phyloP scores from a whole-genome alignment of 2,329 filamentous ascomycete species.

The Ceratocystis colombiana region DNA sequence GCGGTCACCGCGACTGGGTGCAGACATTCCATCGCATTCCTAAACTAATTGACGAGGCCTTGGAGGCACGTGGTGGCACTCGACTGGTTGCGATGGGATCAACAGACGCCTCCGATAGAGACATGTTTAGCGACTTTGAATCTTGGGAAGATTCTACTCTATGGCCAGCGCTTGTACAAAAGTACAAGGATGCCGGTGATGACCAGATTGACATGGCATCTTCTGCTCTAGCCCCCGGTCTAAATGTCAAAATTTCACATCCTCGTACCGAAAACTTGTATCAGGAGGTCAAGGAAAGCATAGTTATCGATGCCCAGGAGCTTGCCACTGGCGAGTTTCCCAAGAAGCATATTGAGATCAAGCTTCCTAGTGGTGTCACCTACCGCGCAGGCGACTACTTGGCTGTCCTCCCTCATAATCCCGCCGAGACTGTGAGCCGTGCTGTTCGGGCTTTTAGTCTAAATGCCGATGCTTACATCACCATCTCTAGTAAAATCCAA shows the following conservation, averaged over 20 bases:
- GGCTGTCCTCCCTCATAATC: slow-evolving; percentile 62
- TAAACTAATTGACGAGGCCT: slow-evolving; percentile 47
- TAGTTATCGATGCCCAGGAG: slow-evolving; percentile 44
- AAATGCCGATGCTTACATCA: slow-evolving; percentile 58
- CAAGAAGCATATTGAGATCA: slow-evolving; percentile 58
- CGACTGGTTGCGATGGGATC: slow-evolving; percentile 41
- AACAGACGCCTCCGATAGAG: slow-evolving; percentile 51
- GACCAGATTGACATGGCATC: slow-evolving; percentile 21
- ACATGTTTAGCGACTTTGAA: slow-evolving; percentile 60
- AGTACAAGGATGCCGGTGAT: slow-evolving; percentile 40
- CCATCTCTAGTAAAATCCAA: slow-evolving; percentile 44
- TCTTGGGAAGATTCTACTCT: slow-evolving; percentile 52
- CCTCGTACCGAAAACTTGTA: slow-evolving; percentile 48
- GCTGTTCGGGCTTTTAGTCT: slow-evolving; percentile 57
- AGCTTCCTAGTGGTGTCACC: slow-evolving; percentile 53
- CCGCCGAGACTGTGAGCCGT: slow-evolving; percentile 48
- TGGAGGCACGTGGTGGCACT: slow-evolving; percentile 34
- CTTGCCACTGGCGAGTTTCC: slow-evolving; percentile 43
- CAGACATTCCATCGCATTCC: slow-evolving; percentile 59
- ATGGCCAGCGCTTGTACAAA: slow-evolving; percentile 42
- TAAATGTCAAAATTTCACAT: slow-evolving; percentile 42
- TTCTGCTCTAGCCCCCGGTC: slow-evolving; percentile 26
- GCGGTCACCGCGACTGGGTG: slow-evolving; percentile 46
- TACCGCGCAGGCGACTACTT: slow-evolving; percentile 71
- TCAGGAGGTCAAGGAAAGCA: slow-evolving; percentile 53